Base-by-base conservation (phyloP, 768 basidiomycete genomes). In the Leccinum broughii region DNA sequence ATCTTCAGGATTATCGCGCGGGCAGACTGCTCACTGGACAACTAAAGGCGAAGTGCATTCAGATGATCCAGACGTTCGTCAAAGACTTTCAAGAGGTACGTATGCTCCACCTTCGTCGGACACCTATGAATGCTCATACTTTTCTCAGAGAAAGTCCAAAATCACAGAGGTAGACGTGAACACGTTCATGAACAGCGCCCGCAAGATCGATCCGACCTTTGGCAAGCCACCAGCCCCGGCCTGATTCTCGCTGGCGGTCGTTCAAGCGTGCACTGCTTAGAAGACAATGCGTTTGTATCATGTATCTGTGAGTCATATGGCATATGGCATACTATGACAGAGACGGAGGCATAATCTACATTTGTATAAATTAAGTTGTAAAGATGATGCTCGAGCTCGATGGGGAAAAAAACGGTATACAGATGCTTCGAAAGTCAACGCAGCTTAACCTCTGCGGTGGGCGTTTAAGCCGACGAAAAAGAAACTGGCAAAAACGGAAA, bases 21-120 rank as follows among this genome's bases (percentile, higher is more conserved):
- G 97, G 97, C 0, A 83, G 81, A 39, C 72, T 99, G 56, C 80
- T 97, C 55, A 97, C 95, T 0, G 93, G 93, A 6, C 88, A 98
- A 72, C 77, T 99, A 66, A 99, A 99, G 78, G 87, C 86, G 13
- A 85, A 79, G 72, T 96, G 93, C 69, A 98, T 98, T 61, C 81
- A 85, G 56, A 64, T 88, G 54, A 72, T 99, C 13, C 95, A 97
- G 72, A 77, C 82, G 22, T 92, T 97, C 57, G 90, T 98, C 34
- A 83, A 82, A 51, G 83, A 81, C 2, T 98, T 98, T 80, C 97
- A 98, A 77, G 89, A 83, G 70, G 89, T 89, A 62, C 34, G 80
- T 61, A 17, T 20, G 5, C 11, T 10, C n/a, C 28, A 26, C 30
- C 20, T 24, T 9, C 20, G 24, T 61, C 48, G 17, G 57, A 30